Evolutionary conservation across 2,329 filamentous ascomycete genomes (phyloP).

Genomic region (Epichloe scottii): DNA sequence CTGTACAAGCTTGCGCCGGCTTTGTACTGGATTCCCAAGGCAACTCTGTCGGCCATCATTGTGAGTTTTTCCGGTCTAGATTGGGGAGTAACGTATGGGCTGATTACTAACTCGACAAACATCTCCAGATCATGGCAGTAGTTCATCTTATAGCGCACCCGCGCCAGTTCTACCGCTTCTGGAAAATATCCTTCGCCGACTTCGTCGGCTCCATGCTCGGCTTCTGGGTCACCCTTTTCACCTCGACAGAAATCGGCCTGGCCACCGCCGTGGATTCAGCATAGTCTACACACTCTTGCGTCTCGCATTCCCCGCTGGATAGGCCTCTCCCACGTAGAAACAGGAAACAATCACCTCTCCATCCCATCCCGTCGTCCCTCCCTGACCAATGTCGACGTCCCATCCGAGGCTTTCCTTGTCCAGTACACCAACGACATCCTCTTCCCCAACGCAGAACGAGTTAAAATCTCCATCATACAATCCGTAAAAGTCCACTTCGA

Average conservation of each 20-base stretch:
- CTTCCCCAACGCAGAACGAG: constrained; percentile 47
- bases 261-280: constrained; percentile 49
- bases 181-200: constrained; percentile 51
- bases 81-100: not conserved
- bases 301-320: constrained; percentile 37
- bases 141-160: constrained; percentile 48
- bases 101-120: not conserved
- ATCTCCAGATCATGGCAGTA: constrained; percentile 43
- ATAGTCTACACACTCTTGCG: constrained; percentile 47
- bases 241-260: constrained; percentile 47
- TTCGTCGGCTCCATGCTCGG: constrained; percentile 51
- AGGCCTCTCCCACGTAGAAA: constrained; percentile 18
- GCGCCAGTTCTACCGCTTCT: constrained; percentile 48
- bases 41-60: constrained; percentile 52
- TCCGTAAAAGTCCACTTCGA: constrained; percentile 27
- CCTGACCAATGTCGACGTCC: constrained; percentile 17
- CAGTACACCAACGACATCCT: constrained; percentile 44
- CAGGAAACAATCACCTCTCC: constrained; percentile 17
- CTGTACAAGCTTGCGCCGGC: constrained; percentile 49
- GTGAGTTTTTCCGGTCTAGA: constrained; percentile 12
- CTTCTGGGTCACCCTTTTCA: constrained; percentile 52
- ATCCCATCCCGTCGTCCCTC: constrained; percentile 9
- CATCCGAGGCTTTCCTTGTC: constrained; percentile 41
- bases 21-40: constrained; percentile 56
- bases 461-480: constrained; percentile 37